phyloP scores from a whole-genome alignment of 1,139 yeast species.

The Zygosaccharomyces pseudobailii region DNA sequence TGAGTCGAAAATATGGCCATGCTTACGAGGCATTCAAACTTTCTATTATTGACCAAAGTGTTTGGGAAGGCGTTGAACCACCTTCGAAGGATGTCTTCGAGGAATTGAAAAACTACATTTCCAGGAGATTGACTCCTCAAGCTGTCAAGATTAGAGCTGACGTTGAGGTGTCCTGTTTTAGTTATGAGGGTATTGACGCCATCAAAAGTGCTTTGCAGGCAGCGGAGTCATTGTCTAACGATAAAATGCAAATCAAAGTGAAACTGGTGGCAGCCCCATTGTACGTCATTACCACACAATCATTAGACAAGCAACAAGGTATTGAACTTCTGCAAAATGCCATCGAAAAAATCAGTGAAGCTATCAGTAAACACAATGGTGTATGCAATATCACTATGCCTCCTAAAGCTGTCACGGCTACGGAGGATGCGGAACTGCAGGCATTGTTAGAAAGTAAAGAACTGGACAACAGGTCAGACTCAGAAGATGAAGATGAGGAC shows the following conservation, averaged over 20 bases:
- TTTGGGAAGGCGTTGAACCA: constrained; percentile 76
- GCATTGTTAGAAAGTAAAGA: constrained; percentile 81
- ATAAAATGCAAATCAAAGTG: constrained; percentile 80
- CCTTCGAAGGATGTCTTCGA: constrained; percentile 61
- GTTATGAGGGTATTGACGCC: constrained; percentile 97
- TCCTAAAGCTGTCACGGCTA: constrained; percentile 97
- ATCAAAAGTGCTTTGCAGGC: constrained; percentile 82
- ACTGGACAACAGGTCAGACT: constrained; percentile 57
- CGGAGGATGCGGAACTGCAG: constrained; percentile 96
- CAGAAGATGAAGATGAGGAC: constrained; percentile 56
- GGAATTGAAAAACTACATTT: constrained; percentile 79
- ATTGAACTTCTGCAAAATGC: constrained; percentile 73
- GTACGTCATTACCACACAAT: constrained; percentile 88
- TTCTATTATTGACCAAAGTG: constrained; percentile 87
- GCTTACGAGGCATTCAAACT: constrained; percentile 96
- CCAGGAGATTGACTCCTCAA: constrained; percentile 94
- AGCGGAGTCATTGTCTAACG: constrained; percentile 82
- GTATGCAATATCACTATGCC: constrained; percentile 92
- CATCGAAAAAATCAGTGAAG: constrained; percentile 64
- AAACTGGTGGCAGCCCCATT: constrained; percentile 97
- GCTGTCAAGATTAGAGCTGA: constrained; percentile 97
- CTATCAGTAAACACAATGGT: constrained; percentile 75
- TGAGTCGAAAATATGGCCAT: constrained; percentile 91
- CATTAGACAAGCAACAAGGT: constrained; percentile 88
- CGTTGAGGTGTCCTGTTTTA: constrained; percentile 93